Conservation (phyloP, 768 basidiomycete species). For the Hygrocybe coccinea region DNA sequence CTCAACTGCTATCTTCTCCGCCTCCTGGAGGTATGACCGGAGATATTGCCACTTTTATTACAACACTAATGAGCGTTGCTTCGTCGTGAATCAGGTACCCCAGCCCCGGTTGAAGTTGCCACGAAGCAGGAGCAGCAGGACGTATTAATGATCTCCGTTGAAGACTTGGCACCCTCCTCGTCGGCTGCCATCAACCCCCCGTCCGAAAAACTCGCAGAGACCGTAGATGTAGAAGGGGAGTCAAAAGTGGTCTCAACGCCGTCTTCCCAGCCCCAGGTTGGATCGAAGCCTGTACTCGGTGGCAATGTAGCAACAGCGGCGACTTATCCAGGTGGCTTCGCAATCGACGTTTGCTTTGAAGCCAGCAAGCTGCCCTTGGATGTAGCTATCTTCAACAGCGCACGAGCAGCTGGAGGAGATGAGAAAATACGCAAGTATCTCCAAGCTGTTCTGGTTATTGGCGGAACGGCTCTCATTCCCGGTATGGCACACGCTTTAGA, state of each 20-base stretch:
- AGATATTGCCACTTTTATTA: not conserved
- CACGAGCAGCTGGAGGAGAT: conserved; percentile 80
- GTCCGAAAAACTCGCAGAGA: conserved; percentile 37
- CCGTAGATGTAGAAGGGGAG: conserved; percentile 48
- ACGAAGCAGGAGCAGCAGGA: conserved; percentile 29
- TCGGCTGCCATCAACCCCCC: conserved; percentile 19
- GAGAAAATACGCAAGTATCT: conserved; percentile 88
- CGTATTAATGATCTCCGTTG: conserved; percentile 27
- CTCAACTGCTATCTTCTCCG: not conserved
- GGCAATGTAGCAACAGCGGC: conserved; percentile 16
- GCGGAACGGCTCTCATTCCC: conserved; percentile 74
- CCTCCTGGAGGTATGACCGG: not conserved
- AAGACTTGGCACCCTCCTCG: conserved; percentile 28
- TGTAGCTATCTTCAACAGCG: conserved; percentile 88
- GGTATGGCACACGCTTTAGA: conserved; percentile 84
- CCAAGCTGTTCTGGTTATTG: conserved; percentile 81
- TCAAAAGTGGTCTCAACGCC: conserved; percentile 30
- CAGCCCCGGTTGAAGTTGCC: conserved; percentile 9
- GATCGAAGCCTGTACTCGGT: conserved; percentile 15
- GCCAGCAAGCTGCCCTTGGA: conserved; percentile 88
- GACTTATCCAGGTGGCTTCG: conserved; percentile 40
- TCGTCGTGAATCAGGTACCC: conserved; percentile 10
- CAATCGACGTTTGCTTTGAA: conserved; percentile 78
- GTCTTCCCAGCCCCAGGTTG: conserved; percentile 15
- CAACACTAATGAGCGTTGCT: not conserved